Evolutionary conservation across 73 alveolate species (phyloP).

Genomic region (Symbiodinium pilosum): DNA sequence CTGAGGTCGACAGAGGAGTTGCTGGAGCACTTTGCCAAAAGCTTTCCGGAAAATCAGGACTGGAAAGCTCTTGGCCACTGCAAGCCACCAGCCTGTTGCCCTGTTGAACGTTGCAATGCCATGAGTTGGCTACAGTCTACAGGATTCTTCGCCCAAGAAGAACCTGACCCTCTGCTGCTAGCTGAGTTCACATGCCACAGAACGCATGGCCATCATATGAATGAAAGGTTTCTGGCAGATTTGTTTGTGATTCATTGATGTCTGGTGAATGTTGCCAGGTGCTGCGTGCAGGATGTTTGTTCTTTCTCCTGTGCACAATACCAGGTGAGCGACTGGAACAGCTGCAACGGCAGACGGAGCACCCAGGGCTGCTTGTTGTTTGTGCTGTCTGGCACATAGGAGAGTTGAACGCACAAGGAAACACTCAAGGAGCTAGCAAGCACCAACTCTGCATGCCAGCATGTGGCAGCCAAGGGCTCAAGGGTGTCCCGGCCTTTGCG

Average conservation of each 20-base stretch:
- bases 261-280: too few relatives aligned
- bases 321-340: constrained; percentile 88
- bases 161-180: background rate
- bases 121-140: background rate
- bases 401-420: too few relatives aligned
- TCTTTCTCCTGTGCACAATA: background rate
- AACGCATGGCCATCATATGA: too few relatives aligned
- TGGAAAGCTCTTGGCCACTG: background rate
- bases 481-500: background rate
- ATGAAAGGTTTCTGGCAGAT: background rate
- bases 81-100: background rate
- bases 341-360: constrained; percentile 88
- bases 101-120: too few relatives aligned
- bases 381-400: too few relatives aligned
- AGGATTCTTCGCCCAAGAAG: constrained; percentile 14
- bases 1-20: constrained; percentile 51
- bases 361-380: background rate
- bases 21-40: constrained; percentile 55
- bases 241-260: background rate
- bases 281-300: background rate
- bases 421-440: too few relatives aligned
- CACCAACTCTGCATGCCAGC: background rate
- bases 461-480: background rate
- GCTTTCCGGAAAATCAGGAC: constrained; percentile 67
- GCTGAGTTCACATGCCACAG: too few relatives aligned